Conservation (phyloP, 164 flowering plant genomes). For the Magnolia kwangsiensis region DNA sequence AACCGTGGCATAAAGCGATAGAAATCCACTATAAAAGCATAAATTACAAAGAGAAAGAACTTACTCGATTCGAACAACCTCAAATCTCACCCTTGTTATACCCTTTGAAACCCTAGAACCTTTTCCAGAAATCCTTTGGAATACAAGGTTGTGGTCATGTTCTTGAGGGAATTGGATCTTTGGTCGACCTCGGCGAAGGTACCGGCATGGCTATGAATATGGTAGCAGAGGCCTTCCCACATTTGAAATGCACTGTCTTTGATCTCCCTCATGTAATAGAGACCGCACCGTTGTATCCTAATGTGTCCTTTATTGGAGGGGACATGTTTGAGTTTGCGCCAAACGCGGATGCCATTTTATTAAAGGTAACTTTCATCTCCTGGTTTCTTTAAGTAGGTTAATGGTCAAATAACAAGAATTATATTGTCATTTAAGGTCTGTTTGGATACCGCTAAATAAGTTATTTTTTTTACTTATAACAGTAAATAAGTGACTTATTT, state of each 20-base stretch:
- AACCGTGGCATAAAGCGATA: no score
- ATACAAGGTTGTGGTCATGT: not conserved
- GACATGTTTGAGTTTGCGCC: constrained; percentile 1
- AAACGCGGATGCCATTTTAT: not conserved
- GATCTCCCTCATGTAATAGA: constrained; percentile 6
- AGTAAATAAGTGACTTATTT: no score
- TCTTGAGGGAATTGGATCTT: constrained; percentile 1
- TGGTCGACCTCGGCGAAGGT: constrained; percentile 7
- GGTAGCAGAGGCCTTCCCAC: constrained; percentile 6
- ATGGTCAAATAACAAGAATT: no score
- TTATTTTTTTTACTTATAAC: no score
- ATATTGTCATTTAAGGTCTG: no score
- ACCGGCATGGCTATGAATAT: not conserved
- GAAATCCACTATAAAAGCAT: no score
- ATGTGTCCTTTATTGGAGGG: not conserved
- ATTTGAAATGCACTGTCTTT: not conserved
- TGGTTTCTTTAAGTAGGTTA: no score
- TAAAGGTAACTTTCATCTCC: not conserved
- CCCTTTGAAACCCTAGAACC: no score
- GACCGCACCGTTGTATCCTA: not conserved
- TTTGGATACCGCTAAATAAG: no score
- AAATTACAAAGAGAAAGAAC: no score
- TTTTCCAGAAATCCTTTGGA: no score
- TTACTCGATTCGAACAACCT: no score
- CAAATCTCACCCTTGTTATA: constrained; percentile 6